phyloP scores from a whole-genome alignment of 2,329 filamentous ascomycete species.

The Coniella lustricola region DNA sequence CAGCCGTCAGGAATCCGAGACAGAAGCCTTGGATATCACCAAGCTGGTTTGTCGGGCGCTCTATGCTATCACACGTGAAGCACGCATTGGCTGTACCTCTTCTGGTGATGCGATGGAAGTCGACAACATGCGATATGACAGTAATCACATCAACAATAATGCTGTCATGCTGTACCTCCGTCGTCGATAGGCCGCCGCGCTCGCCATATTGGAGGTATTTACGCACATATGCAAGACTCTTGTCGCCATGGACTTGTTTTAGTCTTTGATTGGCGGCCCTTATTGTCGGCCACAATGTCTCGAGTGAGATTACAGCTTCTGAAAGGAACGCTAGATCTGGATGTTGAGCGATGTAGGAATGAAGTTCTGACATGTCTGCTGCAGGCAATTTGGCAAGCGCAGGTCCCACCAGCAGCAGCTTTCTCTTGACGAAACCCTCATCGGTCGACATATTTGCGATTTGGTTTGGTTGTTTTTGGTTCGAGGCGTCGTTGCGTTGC shows the following conservation, averaged over 20 bases:
- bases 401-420: neutral
- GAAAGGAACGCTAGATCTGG: neutral
- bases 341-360: neutral
- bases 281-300: neutral
- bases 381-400: neutral
- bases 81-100: neutral
- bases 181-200: neutral
- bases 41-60: neutral
- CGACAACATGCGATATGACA: conserved; percentile 3
- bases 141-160: conserved; percentile 1
- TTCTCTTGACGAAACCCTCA: neutral
- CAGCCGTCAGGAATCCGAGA: conserved; percentile 13
- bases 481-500: no score
- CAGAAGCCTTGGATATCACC: conserved; percentile 15
- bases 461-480: no score
- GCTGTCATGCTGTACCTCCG: neutral
- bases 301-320: neutral
- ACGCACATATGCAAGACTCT: neutral
- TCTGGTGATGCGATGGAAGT: neutral
- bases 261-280: neutral
- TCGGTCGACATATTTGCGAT: neutral
- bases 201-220: neutral
- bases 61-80: neutral
- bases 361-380: neutral
- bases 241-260: no score